A percentile compares a stretch with the other conserved stretches of the same genome.
Conservation (phyloP, 140 eudicot genomes). For the Anethum foeniculum region DNA sequence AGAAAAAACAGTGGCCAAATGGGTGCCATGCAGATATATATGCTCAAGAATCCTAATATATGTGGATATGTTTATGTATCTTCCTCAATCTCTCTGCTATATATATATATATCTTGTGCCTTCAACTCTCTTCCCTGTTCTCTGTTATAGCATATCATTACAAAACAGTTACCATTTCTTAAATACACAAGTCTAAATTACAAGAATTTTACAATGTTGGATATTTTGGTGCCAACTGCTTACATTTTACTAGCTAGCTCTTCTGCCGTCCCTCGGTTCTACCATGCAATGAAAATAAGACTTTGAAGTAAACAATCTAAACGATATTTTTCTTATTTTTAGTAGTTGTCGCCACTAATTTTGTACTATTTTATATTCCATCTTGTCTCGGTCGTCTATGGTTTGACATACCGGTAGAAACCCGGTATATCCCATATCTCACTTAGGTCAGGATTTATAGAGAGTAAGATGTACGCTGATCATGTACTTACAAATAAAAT, state of each 20-base stretch:
- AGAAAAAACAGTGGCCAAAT: neutral
- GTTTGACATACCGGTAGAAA: too few species aligned
- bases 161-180: neutral
- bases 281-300: neutral
- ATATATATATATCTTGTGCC: neutral
- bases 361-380: too few species aligned
- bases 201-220: neutral
- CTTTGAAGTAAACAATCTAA: neutral
- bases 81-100: too few species aligned
- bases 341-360: too few species aligned
- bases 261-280: neutral
- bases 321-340: too few species aligned
- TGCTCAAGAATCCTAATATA: neutral
- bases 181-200: neutral
- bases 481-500: too few species aligned
- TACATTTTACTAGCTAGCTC: neutral
- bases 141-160: too few species aligned
- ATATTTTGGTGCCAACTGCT: neutral
- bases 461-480: too few species aligned
- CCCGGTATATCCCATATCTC: too few species aligned
- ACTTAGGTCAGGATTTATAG: too few species aligned
- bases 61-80: neutral
- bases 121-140: neutral
- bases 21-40: neutral
- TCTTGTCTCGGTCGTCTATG: too few species aligned